Percentiles rank a stretch among this genome's conserved stretches.
Evolutionary conservation across 257 asterid species (phyloP).

Genomic region (Solanum pinnatisectum): DNA sequence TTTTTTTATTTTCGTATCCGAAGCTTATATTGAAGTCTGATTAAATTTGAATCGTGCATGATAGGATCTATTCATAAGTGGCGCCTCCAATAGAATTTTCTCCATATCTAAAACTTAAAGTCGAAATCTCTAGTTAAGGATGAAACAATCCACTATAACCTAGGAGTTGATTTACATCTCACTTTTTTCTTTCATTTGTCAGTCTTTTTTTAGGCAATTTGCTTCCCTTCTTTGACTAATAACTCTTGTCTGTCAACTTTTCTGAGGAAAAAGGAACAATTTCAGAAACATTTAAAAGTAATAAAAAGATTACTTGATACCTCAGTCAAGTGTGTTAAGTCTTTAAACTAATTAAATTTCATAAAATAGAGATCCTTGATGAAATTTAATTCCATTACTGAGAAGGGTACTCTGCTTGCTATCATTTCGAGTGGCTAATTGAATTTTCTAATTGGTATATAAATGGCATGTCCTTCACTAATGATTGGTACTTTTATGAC

Average conservation of each 20-base stretch:
- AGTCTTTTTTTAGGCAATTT: background rate
- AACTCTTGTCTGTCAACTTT: background rate
- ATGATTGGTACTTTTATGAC: background rate
- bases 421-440: background rate
- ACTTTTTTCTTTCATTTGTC: background rate
- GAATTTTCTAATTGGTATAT: background rate
- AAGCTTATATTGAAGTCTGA: accelerated
- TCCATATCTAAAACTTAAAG: accelerated
- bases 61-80: accelerated
- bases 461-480: background rate
- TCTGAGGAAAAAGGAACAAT: background rate
- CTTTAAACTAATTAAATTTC: background rate
- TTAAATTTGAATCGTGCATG: too few species aligned
- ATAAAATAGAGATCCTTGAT: background rate
- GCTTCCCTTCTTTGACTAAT: background rate
- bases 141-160: too few species aligned
- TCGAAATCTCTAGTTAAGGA: too few species aligned
- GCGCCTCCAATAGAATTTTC: accelerated
- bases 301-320: background rate
- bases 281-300: background rate
- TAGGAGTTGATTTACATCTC: background rate
- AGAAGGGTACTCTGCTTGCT: background rate
- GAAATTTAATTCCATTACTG: background rate
- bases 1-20: too few species aligned
- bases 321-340: background rate